Base-by-base conservation (phyloP, 2,329 filamentous ascomycete species). In the Thielaviopsis punctulata region DNA sequence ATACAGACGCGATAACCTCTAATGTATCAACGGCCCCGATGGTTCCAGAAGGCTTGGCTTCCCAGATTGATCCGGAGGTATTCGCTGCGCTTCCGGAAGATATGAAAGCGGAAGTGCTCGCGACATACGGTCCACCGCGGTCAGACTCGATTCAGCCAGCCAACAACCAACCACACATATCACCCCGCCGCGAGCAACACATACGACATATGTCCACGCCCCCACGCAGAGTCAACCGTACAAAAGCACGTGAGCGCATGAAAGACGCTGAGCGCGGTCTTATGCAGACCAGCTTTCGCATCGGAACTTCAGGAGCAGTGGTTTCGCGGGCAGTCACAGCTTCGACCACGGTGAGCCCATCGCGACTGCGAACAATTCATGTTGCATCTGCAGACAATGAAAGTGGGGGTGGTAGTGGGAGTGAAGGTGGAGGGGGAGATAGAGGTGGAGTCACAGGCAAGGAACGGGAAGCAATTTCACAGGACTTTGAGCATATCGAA, bases 21-120 rank as follows among this genome's bases (percentile, higher is more conserved):
- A 18, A 23, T 15, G 18, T 19, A 4, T 33, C 47, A 19, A 15
- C 24, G 12, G 13, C 46, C 13, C 23, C 23, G 18, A 9, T 18
- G 23, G 22, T 7, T 2, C 27, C 36, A 5, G 23, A 67, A 2
- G 77, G 84, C 23, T 82, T 80, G 1, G 80, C 86, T 24, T 86
- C 87, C 0, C 86, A 94, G 59, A 73, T 96, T 19, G 92, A 98
- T 60, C 80, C 80, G 0, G 86, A 90, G 43, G 84, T 88, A 1
- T 82, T 96, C 56, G 77, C 82, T 43, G 86, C 85, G 1, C 70
- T 98, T 1, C 92, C 92, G 0, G 80, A 84, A 36, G 87, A 95
- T 56, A 79, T 98, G 62, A 85, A 89, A 56, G 78, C 80, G 1
- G 92, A 96, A 64, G 72, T 96, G 0, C 66, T 95, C 8, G 80